Conservation (phyloP, 2,329 filamentous ascomycete species). For the Epichloe amarillans region DNA sequence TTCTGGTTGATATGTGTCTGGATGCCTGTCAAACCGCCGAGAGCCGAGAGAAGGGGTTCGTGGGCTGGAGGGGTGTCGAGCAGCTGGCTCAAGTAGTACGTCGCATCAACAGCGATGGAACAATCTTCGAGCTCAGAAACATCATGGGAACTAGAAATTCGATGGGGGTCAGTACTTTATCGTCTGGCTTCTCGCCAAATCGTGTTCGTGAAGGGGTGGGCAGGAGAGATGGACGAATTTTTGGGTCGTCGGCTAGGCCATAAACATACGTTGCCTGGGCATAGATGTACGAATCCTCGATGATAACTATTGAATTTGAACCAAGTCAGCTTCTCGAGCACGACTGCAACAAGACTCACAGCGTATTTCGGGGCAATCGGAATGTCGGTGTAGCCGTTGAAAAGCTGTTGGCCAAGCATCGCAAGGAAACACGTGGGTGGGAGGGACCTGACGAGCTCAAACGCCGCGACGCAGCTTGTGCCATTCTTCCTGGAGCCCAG, state of each 20-base stretch:
- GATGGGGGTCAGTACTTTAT: not conserved
- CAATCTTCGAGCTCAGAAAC: slow-evolving; percentile 61
- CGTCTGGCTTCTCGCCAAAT: not conserved
- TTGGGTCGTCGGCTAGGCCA: slow-evolving; percentile 5
- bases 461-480: not conserved
- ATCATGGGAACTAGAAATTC: slow-evolving; percentile 36
- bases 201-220: not conserved
- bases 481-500: not conserved
- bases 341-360: not conserved
- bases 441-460: not conserved
- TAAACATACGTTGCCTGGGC: slow-evolving; percentile 22
- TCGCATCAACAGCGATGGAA: slow-evolving; percentile 75
- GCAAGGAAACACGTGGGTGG: not conserved
- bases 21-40: slow-evolving; percentile 78
- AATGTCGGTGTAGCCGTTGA: not conserved
- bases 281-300: slow-evolving; percentile 27
- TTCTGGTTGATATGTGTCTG: slow-evolving; percentile 63
- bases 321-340: slow-evolving; percentile 3
- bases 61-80: slow-evolving; percentile 56
- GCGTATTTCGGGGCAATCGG: slow-evolving; percentile 2
- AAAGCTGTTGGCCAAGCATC: not conserved
- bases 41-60: slow-evolving; percentile 79
- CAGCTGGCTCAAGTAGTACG: slow-evolving; percentile 72
- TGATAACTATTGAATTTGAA: slow-evolving; percentile 17
- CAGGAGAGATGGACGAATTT: not conserved